Base-by-base conservation (phyloP, 2,329 filamentous ascomycete genomes). In the Exophiala dermatitidis region DNA sequence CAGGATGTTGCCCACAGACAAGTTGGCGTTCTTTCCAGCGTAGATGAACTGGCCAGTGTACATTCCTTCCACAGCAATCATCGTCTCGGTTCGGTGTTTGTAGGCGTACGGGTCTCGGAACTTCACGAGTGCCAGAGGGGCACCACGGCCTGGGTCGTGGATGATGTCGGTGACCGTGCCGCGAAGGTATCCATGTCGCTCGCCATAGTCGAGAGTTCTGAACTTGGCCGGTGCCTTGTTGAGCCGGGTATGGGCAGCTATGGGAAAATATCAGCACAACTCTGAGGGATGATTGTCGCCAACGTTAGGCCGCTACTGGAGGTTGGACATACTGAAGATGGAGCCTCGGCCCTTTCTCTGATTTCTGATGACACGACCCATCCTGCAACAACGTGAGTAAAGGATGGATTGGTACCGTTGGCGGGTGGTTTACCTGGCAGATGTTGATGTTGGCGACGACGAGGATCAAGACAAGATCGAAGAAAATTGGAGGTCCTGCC, bases 21-120 rank as follows among this genome's bases (percentile, higher is more conserved):
- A 84, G 65, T 86, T 81, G 70, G 93, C 93, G 80, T 95, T 93
- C 89, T 98, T 98, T 74, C 93, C 93, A 73, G 91, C 93, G 79
- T 98, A 98, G 86, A 98, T 90, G 84, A 98, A 98, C 79, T 98
- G 93, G 74, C 93, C 93, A 66, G 93, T 96, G 88, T 97, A 98
- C 90, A 97, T 96, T 81, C 93, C 93, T 83, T 97, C 93, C 80
- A 97, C 98, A 78, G 93, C 93, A 73, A 98, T 98, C 86, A 98
- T 96, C 68, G 93, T 98, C 86, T 98, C 90, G 76, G 86, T 91
- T 75, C 90, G 80, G 74, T 90, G 85, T 85, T 95, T 95, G 87
- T 88, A 97, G 77, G 85, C 84, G 86, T 98, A 98, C 69, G 93
- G 90, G 78, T 95, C 88, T 70, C 93, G 90, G 88, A 98, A 98